phyloP scores from a whole-genome alignment of 805 yeast genomes.

The Lipomyces sp. region DNA sequence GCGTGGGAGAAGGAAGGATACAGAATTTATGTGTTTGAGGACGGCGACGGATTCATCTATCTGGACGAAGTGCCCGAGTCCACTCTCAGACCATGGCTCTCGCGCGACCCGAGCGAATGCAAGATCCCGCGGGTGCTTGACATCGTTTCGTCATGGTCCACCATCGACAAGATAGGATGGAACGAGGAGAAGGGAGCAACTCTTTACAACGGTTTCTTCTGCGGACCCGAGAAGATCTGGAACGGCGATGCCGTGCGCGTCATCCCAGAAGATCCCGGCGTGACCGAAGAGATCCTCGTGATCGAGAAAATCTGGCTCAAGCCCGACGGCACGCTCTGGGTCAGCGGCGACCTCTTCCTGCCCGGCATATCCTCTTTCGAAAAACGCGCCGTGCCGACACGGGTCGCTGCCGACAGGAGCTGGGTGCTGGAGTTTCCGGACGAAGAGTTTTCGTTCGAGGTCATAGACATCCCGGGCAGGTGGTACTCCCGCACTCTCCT shows the following conservation, averaged over 20 bases:
- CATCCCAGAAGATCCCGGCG: slow-evolving; percentile 1
- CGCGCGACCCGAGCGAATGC: not conserved
- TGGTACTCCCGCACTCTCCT: not conserved
- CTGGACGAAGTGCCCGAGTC: slow-evolving; percentile 5
- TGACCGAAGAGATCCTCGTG: slow-evolving; percentile 7
- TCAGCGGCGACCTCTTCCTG: not conserved
- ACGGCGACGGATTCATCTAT: not conserved
- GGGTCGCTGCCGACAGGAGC: not conserved
- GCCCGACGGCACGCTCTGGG: not conserved
- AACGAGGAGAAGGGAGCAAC: not conserved
- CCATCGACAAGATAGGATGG: slow-evolving; percentile 6
- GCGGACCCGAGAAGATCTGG: slow-evolving; percentile 29
- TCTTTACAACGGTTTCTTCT: slow-evolving; percentile 13
- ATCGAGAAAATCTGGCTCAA: slow-evolving; percentile 7
- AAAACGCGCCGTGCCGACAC: not conserved
- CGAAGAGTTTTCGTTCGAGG: not conserved
- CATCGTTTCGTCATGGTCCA: slow-evolving; percentile 11
- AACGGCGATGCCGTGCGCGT: slow-evolving; percentile 20
- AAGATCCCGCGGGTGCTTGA: not conserved
- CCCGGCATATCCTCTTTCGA: not conserved
- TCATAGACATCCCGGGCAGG: not conserved
- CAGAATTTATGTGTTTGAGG: slow-evolving; percentile 2
- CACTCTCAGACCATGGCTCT: slow-evolving; percentile 19
- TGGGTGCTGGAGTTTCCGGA: not conserved
- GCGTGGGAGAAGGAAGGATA: slow-evolving; percentile 9